Conservation (phyloP, 2,329 filamentous ascomycete genomes). For the Endoconidiophora laricicola region DNA sequence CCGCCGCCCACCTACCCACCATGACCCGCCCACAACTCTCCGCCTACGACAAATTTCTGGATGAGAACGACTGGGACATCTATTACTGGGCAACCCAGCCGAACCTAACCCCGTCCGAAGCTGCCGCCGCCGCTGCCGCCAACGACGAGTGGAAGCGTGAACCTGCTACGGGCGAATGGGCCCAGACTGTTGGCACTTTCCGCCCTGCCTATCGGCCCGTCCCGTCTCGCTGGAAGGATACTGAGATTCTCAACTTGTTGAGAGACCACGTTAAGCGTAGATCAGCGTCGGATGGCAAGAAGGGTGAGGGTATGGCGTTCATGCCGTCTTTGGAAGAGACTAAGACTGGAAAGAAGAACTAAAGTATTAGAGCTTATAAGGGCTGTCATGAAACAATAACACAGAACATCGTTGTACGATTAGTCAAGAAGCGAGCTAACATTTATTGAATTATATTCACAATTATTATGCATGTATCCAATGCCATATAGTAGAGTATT, state of each 20-base stretch:
- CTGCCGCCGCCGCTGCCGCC: slow-evolving; percentile 15
- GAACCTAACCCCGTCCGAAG: slow-evolving; percentile 35
- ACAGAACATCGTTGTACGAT: neutral
- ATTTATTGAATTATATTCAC: neutral
- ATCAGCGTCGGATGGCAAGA: slow-evolving; percentile 26
- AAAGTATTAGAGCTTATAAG: neutral
- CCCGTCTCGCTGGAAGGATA: slow-evolving; percentile 68
- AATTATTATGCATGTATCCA: neutral
- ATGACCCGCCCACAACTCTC: slow-evolving; percentile 61
- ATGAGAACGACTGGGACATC: slow-evolving; percentile 99
- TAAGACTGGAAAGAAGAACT: slow-evolving; percentile 5
- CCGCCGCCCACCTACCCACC: slow-evolving; percentile 53
- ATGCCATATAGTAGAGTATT: neutral
- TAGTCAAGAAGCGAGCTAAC: no score
- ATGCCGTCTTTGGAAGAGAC: slow-evolving; percentile 31
- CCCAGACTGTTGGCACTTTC: slow-evolving; percentile 87
- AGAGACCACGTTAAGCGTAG: slow-evolving; percentile 60
- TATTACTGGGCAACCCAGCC: slow-evolving; percentile 99
- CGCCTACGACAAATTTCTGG: slow-evolving; percentile 82
- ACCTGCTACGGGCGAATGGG: slow-evolving; percentile 61
- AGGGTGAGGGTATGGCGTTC: slow-evolving; percentile 35
- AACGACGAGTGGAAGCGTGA: slow-evolving; percentile 21
- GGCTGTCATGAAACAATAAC: neutral
- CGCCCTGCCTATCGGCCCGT: slow-evolving; percentile 87
- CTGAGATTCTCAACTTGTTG: slow-evolving; percentile 60